Evolutionary conservation across 768 basidiomycete species (phyloP).

Genomic region (Tricholoma terreum): DNA sequence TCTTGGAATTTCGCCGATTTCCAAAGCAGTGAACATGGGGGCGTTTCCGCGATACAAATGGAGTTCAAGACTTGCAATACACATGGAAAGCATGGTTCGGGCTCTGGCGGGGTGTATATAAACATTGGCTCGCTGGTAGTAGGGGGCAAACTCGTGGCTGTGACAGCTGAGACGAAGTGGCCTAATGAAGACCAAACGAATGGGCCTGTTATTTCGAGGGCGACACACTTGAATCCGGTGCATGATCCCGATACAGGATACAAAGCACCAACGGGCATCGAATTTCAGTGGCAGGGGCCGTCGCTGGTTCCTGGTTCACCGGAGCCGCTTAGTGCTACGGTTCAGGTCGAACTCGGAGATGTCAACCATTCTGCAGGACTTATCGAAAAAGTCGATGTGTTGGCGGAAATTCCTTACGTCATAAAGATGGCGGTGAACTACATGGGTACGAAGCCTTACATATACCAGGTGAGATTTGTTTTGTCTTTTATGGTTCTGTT

Average conservation of each 20-base stretch:
- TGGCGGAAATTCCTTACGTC: conserved; percentile 85
- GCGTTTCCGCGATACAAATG: conserved; percentile 90
- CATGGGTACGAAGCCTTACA: conserved; percentile 90
- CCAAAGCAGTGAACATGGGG: conserved; percentile 68
- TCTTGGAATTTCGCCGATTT: conserved; percentile 97
- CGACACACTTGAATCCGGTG: conserved; percentile 56
- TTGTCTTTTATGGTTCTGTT: conserved; percentile 22
- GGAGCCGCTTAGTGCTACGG: conserved; percentile 53
- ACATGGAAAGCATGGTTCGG: conserved; percentile 75
- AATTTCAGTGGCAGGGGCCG: conserved; percentile 77
- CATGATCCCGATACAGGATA: conserved; percentile 84
- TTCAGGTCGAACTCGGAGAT: conserved; percentile 57
- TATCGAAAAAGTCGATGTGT: conserved; percentile 90
- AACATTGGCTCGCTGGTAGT: conserved; percentile 86
- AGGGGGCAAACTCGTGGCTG: conserved; percentile 67
- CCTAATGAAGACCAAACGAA: conserved; percentile 53
- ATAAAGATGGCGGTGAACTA: conserved; percentile 92
- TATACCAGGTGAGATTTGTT: conserved; percentile 73
- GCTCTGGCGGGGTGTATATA: conserved; percentile 79
- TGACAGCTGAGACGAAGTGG: conserved; percentile 80
- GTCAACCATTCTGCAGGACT: conserved; percentile 64
- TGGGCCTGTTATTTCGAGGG: conserved; percentile 56
- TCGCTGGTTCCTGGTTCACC: conserved; percentile 52
- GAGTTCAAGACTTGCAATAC: conserved; percentile 84
- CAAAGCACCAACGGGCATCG: conserved; percentile 60